Evolutionary conservation across 805 yeast genomes (phyloP), one percentile per base, ranked within the genome.

Genomic region (Saturnispora silvae): DNA sequence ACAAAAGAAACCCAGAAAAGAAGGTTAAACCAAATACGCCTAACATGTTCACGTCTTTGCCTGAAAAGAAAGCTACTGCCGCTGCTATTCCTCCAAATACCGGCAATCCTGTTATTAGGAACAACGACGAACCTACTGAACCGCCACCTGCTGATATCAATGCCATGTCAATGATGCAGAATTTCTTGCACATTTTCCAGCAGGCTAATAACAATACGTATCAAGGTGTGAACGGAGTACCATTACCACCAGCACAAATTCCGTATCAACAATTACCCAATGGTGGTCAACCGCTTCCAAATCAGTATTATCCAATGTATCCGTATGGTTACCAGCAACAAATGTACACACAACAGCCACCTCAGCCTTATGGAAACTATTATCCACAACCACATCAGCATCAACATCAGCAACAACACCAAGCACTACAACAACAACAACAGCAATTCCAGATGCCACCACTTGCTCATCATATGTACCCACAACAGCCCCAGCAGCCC

Each of bases 71-170:
- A 3, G 42, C 32, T 3, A 39, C 38, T 25, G 39, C 41, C 10
- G 35, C 40, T 19, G 16, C 31, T 5, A 48, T 50, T 1, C 45
- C 54, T 5, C 37, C 50, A 8, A 51, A 52, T 1, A 37, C 42
- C 10, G n/a, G n/a, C 28, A 33, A 4, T 19, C 17, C 31, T 11
- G 11, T 13, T 16, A 23, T 25, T 29, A n/a, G n/a, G n/a, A n/a
- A n/a, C n/a, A 13, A 31, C 6, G 16, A 14, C 9, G 3, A 18
- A 10, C 14, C 22, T 15, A 16, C 13, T 9, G 14, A 34, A 18
- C 14, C 24, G 13, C 14, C 26, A 11, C 31, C 32, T 11, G 37
- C 28, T 20, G 27, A 26, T 13, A 33, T 29, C 4, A 29, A 29
- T 29, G 32, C 32, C 5, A 10, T 29, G 4, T 5, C 22, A 1